Conservation (phyloP, 352 stramenopile genomes). For the Phytophthora hibernalis region DNA sequence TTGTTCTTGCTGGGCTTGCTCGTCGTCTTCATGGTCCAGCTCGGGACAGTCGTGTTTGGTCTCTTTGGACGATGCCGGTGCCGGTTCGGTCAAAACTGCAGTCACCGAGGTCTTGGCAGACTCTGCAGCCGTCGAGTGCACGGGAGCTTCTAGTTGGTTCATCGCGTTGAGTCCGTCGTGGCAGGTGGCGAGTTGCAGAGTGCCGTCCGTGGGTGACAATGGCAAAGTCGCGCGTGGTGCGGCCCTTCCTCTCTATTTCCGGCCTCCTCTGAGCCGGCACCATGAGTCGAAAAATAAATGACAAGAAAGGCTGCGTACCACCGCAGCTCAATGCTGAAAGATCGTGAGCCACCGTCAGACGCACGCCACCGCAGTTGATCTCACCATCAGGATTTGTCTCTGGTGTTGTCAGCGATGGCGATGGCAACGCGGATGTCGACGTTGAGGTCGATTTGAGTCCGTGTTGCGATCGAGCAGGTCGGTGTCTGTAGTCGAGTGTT, state of each 20-base stretch:
- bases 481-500: neutral
- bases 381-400: neutral
- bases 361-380: neutral
- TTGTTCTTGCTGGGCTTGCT: slow-evolving; percentile 37
- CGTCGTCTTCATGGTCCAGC: slow-evolving; percentile 20
- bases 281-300: slow-evolving; percentile 38
- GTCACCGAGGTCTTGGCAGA: neutral
- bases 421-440: too few relatives aligned
- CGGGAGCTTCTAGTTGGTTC: slow-evolving; percentile 27
- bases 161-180: slow-evolving; percentile 16
- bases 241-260: slow-evolving; percentile 43
- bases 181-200: slow-evolving; percentile 34
- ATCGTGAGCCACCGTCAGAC: slow-evolving; percentile 5
- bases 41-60: slow-evolving; percentile 16
- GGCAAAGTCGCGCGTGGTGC: slow-evolving; percentile 26
- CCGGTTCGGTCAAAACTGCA: neutral
- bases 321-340: neutral
- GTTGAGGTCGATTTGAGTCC: too few relatives aligned
- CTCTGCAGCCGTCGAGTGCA: slow-evolving; percentile 19
- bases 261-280: slow-evolving; percentile 20
- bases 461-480: too few relatives aligned
- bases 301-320: slow-evolving; percentile 14
- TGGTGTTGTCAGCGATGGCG: neutral
- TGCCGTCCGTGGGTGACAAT: slow-evolving; percentile 4
- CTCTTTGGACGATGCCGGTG: slow-evolving; percentile 7